A percentile compares a stretch with the other conserved stretches of the same genome.
These are phyloP conservation scores for Candida incommunis DNA, from an alignment of 805 yeast genomes.

Conservation along the genomic window DNA sequence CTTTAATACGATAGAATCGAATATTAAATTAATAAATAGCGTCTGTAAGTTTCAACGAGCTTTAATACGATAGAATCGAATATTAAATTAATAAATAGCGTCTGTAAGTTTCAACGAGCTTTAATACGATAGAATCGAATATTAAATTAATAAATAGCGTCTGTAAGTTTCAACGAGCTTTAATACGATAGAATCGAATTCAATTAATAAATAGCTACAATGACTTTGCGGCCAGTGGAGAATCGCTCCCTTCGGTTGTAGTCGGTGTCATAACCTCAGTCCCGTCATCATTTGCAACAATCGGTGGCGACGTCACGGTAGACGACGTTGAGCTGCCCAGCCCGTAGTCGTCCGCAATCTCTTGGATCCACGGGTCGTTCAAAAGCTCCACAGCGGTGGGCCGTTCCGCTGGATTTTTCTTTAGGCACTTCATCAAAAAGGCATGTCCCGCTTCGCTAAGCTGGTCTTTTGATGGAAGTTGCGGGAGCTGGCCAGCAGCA, in stretches of 20 bases:
- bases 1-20: too few relatives aligned
- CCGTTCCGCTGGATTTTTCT: constrained; percentile 68
- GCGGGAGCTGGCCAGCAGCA: constrained; percentile 89
- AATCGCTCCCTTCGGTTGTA: background rate
- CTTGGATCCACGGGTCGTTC: constrained; percentile 72
- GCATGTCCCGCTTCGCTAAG: constrained; percentile 57
- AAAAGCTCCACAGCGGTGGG: constrained; percentile 74
- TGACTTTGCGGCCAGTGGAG: background rate
- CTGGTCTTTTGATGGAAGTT: constrained; percentile 66
- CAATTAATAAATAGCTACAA: too few relatives aligned
- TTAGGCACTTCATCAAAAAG: constrained; percentile 63
- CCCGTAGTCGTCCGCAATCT: constrained; percentile 6
- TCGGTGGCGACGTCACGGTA: background rate
- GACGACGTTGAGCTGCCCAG: background rate
- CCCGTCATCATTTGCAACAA: background rate
- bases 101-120: too few relatives aligned
- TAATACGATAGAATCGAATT: too few relatives aligned
- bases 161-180: too few relatives aligned
- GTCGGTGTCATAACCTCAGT: background rate
- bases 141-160: too few relatives aligned
- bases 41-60: too few relatives aligned
- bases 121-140: too few relatives aligned
- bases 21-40: too few relatives aligned
- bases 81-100: too few relatives aligned
- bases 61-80: too few relatives aligned